Conservation (phyloP, 2,329 filamentous ascomycete genomes). For the Fusarium irregulare region DNA sequence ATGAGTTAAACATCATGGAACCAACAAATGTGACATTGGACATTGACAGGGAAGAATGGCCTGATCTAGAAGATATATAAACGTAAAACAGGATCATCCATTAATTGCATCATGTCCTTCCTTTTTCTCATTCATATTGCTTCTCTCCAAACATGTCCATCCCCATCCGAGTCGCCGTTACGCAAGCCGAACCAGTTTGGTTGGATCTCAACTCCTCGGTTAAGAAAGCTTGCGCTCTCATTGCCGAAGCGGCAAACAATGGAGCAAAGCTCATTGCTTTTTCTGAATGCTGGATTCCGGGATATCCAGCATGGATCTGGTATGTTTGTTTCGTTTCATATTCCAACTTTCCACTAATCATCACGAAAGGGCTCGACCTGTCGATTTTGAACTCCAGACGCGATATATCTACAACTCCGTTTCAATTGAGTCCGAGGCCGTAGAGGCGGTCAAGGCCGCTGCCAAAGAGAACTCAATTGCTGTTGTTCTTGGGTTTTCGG, state of each 20-base stretch:
- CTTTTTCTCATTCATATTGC: background rate
- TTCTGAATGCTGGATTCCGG: constrained; percentile 65
- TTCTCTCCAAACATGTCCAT: constrained; percentile 10
- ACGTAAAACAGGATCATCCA: fast-evolving
- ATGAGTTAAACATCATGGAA: no score
- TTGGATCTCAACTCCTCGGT: constrained; percentile 40
- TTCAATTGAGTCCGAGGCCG: constrained; percentile 54
- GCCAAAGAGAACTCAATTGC: constrained; percentile 54
- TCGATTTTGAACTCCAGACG: constrained; percentile 42
- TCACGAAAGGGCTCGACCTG: constrained; percentile 33
- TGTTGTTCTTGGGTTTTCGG: constrained; percentile 59
- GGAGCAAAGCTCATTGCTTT: constrained; percentile 67
- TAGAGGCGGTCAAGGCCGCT: constrained; percentile 50
- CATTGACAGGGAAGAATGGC: background rate
- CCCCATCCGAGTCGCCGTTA: constrained; percentile 40
- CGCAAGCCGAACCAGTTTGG: constrained; percentile 45
- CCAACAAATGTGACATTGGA: no score
- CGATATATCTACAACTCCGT: constrained; percentile 57
- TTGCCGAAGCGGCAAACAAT: constrained; percentile 49
- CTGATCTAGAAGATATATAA: background rate
- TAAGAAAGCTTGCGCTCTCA: constrained; percentile 42
- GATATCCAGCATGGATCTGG: constrained; percentile 61
- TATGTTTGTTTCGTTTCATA: constrained; percentile 18
- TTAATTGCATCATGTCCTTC: background rate
- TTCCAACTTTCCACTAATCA: background rate